Evolutionary conservation across 169 alveolate species (phyloP), one percentile per base, ranked within the genome.

Genomic region (Plasmodium vivax): DNA sequence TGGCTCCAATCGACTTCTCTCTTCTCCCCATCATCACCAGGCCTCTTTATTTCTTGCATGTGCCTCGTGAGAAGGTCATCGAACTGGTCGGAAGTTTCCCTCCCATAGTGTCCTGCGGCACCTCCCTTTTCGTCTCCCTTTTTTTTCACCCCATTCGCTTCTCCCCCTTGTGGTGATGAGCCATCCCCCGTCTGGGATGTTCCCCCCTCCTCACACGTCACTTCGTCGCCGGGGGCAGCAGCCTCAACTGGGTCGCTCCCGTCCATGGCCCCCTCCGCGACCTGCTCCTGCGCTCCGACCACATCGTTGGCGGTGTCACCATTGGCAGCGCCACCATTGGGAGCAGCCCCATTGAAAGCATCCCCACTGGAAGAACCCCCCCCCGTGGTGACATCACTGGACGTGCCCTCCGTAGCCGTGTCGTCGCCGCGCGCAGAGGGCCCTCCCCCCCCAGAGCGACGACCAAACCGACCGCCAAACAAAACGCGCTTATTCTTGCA

Each of bases 401-500:
- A 2, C 19, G 41, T 19, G 19, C 54, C 79, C n/a, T 47, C 58
- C 58, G 58, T 47, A 3, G 58, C 12, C 62, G 62, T 51, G n/a
- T 41, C 87, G 7, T n/a, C 87, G 8, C 43, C 87, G 23, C 12
- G 32, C 19, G 32, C 77, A 23, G 43, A 68, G 38, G 38, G 7
- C 77, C 38, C 38, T 19, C 19, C 32, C 77, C 19, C 32, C 77
- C 16, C 1, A 30, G 38, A 30, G 14, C 32, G 19, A 68, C 27
- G 38, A 30, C 75, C 83, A 2, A 1, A n/a, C 34, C 47, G 16
- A 9, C 58, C 14, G 56, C 62, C 68, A 85, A 85, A 85, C 80
- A 85, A 36, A 10, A 85, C 2, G 38, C 71, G 56, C 32, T 75
- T 85, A 85, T 85, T 85, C 82, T 85, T 85, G 9, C 41, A 27